A percentile compares a stretch with the other conserved stretches of the same genome.
These are phyloP conservation scores for Penicillium cosmopolitanum DNA, from an alignment of 495 filamentous ascomycete genomes.

Conservation along the genomic window DNA sequence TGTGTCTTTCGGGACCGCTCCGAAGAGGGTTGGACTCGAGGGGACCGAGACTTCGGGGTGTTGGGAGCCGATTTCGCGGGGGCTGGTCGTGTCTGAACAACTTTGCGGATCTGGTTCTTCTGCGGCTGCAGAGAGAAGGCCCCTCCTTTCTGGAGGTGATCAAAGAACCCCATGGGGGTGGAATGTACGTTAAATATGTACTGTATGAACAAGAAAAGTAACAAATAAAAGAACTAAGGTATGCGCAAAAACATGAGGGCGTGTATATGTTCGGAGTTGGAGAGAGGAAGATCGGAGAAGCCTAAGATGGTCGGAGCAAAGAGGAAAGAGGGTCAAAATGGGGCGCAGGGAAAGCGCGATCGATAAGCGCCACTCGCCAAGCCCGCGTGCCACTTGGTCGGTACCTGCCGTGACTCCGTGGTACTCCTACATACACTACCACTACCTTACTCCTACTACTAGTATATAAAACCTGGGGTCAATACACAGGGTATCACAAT, in stretches of 20 bases:
- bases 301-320: slow-evolving; percentile 6
- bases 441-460: too few relatives aligned
- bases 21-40: slow-evolving; percentile 26
- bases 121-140: slow-evolving; percentile 54
- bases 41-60: slow-evolving; percentile 26
- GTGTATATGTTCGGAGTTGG: slow-evolving; percentile 19
- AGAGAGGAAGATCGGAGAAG: slow-evolving; percentile 16
- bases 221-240: slow-evolving; percentile 22
- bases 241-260: slow-evolving; percentile 25
- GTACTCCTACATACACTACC: too few relatives aligned
- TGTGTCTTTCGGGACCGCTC: slow-evolving; percentile 33
- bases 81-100: slow-evolving; percentile 45
- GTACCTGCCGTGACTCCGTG: background rate
- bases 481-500: slow-evolving; percentile 21
- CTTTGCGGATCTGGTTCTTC: slow-evolving; percentile 52
- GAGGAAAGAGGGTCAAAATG: slow-evolving; percentile 10
- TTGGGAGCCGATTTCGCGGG: slow-evolving; percentile 36
- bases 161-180: slow-evolving; percentile 55
- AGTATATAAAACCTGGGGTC: too few relatives aligned
- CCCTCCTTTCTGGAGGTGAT: slow-evolving; percentile 59
- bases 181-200: slow-evolving; percentile 13
- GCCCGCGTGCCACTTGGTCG: background rate
- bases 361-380: slow-evolving; percentile 34
- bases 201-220: slow-evolving; percentile 26
- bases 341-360: slow-evolving; percentile 18